Percentiles rank a stretch among this genome's conserved stretches.
Conservation (phyloP, 1,284 basidiomycete genomes). For the Cutaneotrichosporon curvatum region DNA sequence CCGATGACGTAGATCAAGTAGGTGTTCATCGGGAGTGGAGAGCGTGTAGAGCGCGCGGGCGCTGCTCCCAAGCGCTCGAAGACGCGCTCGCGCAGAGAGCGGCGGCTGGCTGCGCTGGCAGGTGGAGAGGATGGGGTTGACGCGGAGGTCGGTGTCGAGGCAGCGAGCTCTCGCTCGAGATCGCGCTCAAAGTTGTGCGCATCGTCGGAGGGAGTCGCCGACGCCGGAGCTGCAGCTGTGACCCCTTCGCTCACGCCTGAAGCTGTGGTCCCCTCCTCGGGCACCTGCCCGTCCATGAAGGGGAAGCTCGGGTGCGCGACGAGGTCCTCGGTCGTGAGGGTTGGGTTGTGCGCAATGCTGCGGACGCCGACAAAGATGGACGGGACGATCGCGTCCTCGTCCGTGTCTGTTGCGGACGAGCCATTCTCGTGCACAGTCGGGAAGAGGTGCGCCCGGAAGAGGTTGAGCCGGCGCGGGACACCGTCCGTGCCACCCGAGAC, state of each 20-base stretch:
- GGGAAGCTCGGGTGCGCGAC: constrained; percentile 37
- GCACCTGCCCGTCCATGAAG: constrained; percentile 34
- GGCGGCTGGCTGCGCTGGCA: neutral
- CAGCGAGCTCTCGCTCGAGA: constrained; percentile 6
- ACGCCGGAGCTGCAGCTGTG: neutral
- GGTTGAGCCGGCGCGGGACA: constrained; percentile 38
- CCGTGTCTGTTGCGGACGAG: neutral
- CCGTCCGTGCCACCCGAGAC: constrained; percentile 29
- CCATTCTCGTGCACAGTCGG: constrained; percentile 25
- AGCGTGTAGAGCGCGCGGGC: constrained; percentile 1
- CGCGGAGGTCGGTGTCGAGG: neutral
- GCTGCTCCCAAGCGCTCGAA: constrained; percentile 14
- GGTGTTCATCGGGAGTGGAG: constrained; percentile 27
- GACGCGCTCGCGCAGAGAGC: constrained; percentile 26
- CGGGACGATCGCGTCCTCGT: constrained; percentile 32
- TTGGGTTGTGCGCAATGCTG: constrained; percentile 33
- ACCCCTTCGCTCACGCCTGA: constrained; percentile 1
- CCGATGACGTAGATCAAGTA: constrained; percentile 52
- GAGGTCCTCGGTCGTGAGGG: constrained; percentile 33
- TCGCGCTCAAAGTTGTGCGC: constrained; percentile 10
- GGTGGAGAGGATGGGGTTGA: neutral
- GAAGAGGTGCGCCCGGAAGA: constrained; percentile 46
- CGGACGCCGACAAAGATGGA: constrained; percentile 44
- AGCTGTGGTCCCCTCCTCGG: constrained; percentile 2
- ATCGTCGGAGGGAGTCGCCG: neutral